Conservation (phyloP, 2,329 filamentous ascomycete genomes). For the Cytospora mali region DNA sequence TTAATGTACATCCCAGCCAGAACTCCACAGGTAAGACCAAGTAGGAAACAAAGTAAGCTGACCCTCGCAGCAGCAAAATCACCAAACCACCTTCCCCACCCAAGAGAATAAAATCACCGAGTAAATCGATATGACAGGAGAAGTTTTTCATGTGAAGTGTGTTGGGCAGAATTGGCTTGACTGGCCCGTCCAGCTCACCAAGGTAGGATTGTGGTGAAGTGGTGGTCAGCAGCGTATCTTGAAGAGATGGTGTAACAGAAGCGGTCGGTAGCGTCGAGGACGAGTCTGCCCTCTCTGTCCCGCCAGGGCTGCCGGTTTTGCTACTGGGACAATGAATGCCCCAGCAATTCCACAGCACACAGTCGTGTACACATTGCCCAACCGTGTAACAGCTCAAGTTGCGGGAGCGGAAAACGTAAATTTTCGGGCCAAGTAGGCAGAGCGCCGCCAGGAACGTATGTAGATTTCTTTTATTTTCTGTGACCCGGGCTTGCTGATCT, state of each 20-base stretch:
- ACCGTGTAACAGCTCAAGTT: not conserved
- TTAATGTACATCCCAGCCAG: not conserved
- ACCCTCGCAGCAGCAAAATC: not conserved
- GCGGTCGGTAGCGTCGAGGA: not conserved
- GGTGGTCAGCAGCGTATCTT: not conserved
- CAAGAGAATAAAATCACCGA: not conserved
- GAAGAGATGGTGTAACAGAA: not conserved
- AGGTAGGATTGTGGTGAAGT: not conserved
- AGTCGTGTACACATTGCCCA: not conserved
- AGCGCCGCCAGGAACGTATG: not conserved
- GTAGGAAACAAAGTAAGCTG: not conserved
- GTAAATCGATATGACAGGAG: not conserved
- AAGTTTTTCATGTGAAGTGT: not conserved
- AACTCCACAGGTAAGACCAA: not conserved
- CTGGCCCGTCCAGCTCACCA: not conserved
- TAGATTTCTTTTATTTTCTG: not conserved
- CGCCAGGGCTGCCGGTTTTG: not conserved
- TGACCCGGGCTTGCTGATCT: constrained; percentile 1
- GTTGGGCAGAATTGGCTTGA: not conserved
- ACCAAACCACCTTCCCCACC: no score
- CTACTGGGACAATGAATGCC: not conserved
- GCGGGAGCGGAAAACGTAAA: no score
- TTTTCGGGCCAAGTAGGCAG: no score
- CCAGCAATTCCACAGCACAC: not conserved
- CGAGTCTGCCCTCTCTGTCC: not conserved